A percentile compares a stretch with the other conserved stretches of the same genome.
Conservation (phyloP, 495 filamentous ascomycete genomes). For the Podospora sp. region DNA sequence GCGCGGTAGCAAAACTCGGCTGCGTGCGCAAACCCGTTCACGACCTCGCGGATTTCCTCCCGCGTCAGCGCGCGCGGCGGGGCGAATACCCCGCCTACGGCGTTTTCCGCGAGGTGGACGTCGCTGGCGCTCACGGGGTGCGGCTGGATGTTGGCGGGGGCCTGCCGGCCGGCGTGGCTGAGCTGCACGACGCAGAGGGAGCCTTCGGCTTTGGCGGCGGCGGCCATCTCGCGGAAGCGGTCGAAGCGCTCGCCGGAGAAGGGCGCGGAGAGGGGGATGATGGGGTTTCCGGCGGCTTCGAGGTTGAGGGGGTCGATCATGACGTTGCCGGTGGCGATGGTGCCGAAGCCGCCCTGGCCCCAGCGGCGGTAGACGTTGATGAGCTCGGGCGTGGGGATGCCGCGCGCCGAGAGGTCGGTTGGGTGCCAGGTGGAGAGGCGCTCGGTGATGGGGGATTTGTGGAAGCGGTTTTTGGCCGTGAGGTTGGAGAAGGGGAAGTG, state of each 20-base stretch:
- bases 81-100: too few relatives aligned
- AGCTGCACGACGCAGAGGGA: too few relatives aligned
- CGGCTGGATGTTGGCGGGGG: too few relatives aligned
- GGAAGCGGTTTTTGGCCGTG: conserved; percentile 59
- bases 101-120: too few relatives aligned
- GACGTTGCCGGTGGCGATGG: conserved; percentile 65
- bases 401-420: conserved; percentile 49
- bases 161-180: too few relatives aligned
- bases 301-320: conserved; percentile 63
- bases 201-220: too few relatives aligned
- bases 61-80: too few relatives aligned
- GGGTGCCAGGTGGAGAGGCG: conserved; percentile 59
- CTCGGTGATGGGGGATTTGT: conserved; percentile 69
- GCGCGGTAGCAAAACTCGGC: conserved; percentile 60
- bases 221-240: too few relatives aligned
- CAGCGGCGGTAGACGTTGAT: conserved; percentile 62
- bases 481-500: conserved; percentile 59
- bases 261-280: conserved; percentile 52
- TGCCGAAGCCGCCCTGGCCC: conserved; percentile 60
- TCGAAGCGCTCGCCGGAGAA: too few relatives aligned
- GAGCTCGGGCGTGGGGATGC: conserved; percentile 59
- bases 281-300: conserved; percentile 59
- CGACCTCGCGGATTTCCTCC: too few relatives aligned
- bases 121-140: too few relatives aligned
- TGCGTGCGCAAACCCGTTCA: not conserved